Percentiles rank a stretch among this genome's conserved stretches.
Conservation (phyloP, 2,329 filamentous ascomycete species). For the Orbilia blumenaviensis region DNA sequence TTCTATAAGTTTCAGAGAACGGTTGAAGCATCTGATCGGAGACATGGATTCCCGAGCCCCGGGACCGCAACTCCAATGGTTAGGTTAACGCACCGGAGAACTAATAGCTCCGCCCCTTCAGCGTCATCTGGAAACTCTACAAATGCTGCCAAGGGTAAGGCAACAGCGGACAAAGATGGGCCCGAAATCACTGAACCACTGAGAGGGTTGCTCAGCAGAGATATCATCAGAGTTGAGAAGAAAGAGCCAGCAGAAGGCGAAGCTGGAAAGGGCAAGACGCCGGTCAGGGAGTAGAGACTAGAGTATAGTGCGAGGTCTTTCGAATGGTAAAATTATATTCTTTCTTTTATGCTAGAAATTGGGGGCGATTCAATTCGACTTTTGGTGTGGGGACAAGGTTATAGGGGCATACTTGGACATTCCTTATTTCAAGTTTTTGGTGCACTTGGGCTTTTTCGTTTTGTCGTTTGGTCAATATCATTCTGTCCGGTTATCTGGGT, state of each 20-base stretch:
- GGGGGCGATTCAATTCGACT: conserved; percentile 6
- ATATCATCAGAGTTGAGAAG: conserved; percentile 44
- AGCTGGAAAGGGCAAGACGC: conserved; percentile 42
- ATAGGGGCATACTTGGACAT: neutral
- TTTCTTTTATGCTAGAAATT: conserved; percentile 4
- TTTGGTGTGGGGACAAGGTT: neutral
- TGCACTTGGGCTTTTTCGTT: neutral
- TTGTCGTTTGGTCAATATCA: neutral
- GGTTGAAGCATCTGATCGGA: conserved; percentile 91
- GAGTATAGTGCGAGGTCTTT: neutral
- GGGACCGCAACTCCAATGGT: conserved; percentile 47
- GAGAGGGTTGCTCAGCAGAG: conserved; percentile 33
- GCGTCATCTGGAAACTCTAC: neutral
- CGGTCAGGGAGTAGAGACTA: conserved; percentile 39
- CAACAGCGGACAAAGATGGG: conserved; percentile 25
- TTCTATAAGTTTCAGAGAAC: conserved; percentile 88
- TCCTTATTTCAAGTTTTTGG: neutral
- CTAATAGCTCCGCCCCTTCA: conserved; percentile 4
- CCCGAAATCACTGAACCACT: conserved; percentile 50
- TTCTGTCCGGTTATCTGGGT: neutral
- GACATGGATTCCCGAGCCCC: conserved; percentile 66
- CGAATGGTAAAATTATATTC: neutral
- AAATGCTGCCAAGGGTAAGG: conserved; percentile 28
- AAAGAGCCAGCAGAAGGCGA: conserved; percentile 21
- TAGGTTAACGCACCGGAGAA: conserved; percentile 38